Conservation (phyloP, 805 yeast species). For the Wickerhamomyces xylosicus region DNA sequence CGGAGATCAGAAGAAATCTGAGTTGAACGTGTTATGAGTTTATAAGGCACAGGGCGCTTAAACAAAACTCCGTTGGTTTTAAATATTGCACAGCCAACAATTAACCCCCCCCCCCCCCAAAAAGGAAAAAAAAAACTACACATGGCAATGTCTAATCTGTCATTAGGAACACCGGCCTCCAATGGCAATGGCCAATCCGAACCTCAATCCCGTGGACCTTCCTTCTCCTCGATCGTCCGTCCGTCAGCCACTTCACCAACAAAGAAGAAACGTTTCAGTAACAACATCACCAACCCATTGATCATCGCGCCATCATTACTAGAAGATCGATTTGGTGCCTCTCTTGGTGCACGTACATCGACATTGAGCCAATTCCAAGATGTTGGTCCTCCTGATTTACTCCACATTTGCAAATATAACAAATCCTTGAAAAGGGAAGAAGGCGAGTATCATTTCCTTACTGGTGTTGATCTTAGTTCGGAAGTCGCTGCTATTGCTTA, state of each 20-base stretch:
- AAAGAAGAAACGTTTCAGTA: not conserved
- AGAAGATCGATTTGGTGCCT: slow-evolving; percentile 40
- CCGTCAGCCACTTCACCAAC: not conserved
- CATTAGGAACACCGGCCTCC: not conserved
- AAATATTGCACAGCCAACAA: no score
- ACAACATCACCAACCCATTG: not conserved
- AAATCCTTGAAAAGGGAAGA: slow-evolving; percentile 27
- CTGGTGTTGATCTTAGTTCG: slow-evolving; percentile 37
- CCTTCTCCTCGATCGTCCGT: not conserved
- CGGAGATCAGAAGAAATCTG: no score
- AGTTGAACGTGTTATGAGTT: no score
- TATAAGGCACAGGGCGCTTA: no score
- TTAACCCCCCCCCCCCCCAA: no score
- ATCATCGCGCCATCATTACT: slow-evolving; percentile 17
- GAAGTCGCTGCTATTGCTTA: slow-evolving; percentile 37
- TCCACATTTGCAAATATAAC: slow-evolving; percentile 32
- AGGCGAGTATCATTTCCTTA: slow-evolving; percentile 38
- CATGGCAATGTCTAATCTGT: not conserved
- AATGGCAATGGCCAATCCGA: no score
- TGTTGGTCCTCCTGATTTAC: slow-evolving; percentile 71
- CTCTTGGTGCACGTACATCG: slow-evolving; percentile 39
- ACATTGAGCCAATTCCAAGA: slow-evolving; percentile 30
- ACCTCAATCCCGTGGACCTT: no score
- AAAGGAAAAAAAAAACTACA: no score
- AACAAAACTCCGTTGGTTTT: no score